phyloP scores from a whole-genome alignment of 2,329 filamentous ascomycete species.

The Didymella arachidicola region DNA sequence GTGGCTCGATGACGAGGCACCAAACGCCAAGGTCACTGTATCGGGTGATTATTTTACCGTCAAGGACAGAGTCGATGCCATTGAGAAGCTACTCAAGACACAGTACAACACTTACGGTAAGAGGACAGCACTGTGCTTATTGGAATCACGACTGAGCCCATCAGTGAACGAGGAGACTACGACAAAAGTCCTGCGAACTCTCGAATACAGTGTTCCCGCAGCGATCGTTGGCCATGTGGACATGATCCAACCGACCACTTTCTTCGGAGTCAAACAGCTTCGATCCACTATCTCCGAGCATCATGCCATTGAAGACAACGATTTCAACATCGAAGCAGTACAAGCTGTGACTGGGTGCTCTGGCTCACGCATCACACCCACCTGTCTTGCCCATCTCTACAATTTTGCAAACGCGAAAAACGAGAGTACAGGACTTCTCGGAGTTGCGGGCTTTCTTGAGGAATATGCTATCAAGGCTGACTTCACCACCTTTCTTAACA shows the following conservation, averaged over 20 bases:
- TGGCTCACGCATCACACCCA: conserved; percentile 29
- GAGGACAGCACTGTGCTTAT: background rate
- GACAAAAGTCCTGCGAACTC: conserved; percentile 22
- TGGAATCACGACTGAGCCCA: background rate
- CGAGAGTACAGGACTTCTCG: conserved; percentile 26
- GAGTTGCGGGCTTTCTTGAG: conserved; percentile 34
- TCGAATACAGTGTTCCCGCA: conserved; percentile 37
- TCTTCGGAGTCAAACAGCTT: conserved; percentile 36
- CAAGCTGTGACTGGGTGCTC: conserved; percentile 26
- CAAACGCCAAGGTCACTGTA: conserved; percentile 55
- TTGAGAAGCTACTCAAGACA: conserved; percentile 59
- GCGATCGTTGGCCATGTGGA: conserved; percentile 50
- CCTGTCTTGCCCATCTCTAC: conserved; percentile 33
- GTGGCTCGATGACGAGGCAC: conserved; percentile 61
- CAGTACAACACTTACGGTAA: conserved; percentile 54
- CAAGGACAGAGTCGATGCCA: conserved; percentile 56
- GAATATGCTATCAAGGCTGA: conserved; percentile 34
- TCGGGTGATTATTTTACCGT: conserved; percentile 63
- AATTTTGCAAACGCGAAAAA: conserved; percentile 28
- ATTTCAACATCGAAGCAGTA: conserved; percentile 16
- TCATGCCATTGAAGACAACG: conserved; percentile 21
- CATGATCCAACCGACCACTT: conserved; percentile 61
- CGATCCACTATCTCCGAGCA: conserved; percentile 31
- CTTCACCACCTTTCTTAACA: conserved; percentile 31
- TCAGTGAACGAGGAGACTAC: conserved; percentile 15